These are phyloP conservation scores for Sequoia sempervirens DNA, from an alignment of 75 land plant genomes.

Conservation along the genomic window DNA sequence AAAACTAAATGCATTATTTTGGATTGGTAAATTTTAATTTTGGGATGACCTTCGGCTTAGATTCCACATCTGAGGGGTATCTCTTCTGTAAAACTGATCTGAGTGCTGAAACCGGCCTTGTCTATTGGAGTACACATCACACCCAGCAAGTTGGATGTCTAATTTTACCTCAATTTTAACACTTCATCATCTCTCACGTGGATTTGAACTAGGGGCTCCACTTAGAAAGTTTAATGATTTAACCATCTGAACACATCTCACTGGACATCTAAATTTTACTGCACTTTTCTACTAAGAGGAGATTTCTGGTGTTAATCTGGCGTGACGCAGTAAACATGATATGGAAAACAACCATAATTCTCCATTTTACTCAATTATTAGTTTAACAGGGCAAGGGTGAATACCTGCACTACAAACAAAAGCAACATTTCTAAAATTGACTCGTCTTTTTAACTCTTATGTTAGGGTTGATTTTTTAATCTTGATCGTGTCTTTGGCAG, in stretches of 20 bases:
- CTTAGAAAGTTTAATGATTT: not conserved
- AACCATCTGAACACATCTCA: not conserved
- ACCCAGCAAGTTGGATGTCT: not conserved
- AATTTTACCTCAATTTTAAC: not conserved
- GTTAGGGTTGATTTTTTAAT: not conserved
- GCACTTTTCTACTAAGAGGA: not conserved
- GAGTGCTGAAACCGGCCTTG: not conserved
- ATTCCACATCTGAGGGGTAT: not conserved
- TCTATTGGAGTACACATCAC: not conserved
- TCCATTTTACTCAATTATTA: not conserved
- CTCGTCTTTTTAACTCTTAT: not conserved
- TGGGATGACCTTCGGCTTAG: not conserved
- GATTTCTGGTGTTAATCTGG: not conserved
- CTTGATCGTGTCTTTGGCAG: not conserved
- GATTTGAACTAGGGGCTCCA: not conserved
- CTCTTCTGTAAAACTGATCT: not conserved
- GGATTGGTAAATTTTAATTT: not conserved
- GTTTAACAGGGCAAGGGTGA: not conserved
- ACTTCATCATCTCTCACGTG: not conserved
- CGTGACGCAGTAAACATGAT: not conserved
- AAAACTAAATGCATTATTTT: not conserved
- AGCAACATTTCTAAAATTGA: not conserved
- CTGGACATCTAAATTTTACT: not conserved
- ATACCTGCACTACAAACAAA: not conserved
- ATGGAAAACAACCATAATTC: not conserved